Conservation (phyloP, 768 basidiomycete genomes). For the Fibroporia radiculosa region DNA sequence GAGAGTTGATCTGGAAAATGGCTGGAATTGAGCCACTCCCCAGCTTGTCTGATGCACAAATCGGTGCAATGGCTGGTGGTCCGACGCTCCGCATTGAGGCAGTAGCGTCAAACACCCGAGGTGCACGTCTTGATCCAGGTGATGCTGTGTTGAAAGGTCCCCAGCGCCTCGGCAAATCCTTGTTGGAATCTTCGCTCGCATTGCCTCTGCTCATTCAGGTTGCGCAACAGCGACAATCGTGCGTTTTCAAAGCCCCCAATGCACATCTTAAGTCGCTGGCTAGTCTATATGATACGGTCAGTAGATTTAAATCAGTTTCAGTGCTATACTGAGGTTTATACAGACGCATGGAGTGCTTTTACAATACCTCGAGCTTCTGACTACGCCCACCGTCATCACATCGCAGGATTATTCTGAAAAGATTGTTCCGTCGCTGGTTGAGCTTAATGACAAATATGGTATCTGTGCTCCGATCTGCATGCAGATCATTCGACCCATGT, state of each 20-base stretch:
- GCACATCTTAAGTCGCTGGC: slow-evolving; percentile 82
- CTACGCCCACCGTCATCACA: slow-evolving; percentile 57
- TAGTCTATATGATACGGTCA: slow-evolving; percentile 81
- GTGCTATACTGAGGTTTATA: slow-evolving; percentile 8
- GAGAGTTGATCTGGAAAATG: slow-evolving; percentile 92
- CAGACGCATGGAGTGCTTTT: slow-evolving; percentile 88
- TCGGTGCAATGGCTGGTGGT: slow-evolving; percentile 88
- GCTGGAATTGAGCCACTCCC: slow-evolving; percentile 89
- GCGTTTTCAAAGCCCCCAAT: slow-evolving; percentile 66
- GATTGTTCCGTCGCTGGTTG: slow-evolving; percentile 66
- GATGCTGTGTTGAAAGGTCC: slow-evolving; percentile 62
- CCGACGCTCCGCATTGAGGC: slow-evolving; percentile 82
- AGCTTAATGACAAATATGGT: slow-evolving; percentile 69
- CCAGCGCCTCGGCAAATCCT: slow-evolving; percentile 52
- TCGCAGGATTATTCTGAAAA: slow-evolving; percentile 67
- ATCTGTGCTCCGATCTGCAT: slow-evolving; percentile 85
- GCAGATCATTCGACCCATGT: slow-evolving; percentile 85
- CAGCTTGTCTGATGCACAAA: slow-evolving; percentile 81
- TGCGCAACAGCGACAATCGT: slow-evolving; percentile 84
- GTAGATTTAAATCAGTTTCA: slow-evolving; percentile 24
- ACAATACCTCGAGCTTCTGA: slow-evolving; percentile 87
- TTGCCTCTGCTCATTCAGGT: slow-evolving; percentile 86
- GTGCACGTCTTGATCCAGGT: slow-evolving; percentile 60
- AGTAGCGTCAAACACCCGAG: slow-evolving; percentile 70
- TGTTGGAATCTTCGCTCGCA: slow-evolving; percentile 69